Conservation (phyloP, 257 asterid genomes). For the Marsdenia floribunda region DNA sequence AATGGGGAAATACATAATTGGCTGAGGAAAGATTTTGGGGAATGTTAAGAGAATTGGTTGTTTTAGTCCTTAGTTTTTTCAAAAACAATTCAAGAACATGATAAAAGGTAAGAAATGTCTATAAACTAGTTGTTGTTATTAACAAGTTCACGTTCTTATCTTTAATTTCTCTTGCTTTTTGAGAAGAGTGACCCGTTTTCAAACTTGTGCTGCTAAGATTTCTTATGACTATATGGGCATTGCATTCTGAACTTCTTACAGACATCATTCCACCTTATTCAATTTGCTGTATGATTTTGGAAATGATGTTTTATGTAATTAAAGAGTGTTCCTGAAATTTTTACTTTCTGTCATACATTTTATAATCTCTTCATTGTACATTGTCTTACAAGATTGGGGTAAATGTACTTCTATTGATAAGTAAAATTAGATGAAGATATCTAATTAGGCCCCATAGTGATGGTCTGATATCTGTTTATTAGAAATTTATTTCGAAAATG, state of each 20-base stretch:
- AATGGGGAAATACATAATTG: background rate
- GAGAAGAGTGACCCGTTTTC: background rate
- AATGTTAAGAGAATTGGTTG: background rate
- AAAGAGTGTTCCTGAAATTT: background rate
- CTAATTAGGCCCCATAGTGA: background rate
- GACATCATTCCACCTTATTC: background rate
- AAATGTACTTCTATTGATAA: background rate
- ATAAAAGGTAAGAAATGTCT: too few species aligned
- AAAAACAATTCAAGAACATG: too few species aligned
- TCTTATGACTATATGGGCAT: background rate
- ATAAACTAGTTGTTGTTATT: too few species aligned
- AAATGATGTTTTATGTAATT: too few species aligned
- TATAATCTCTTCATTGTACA: too few species aligned
- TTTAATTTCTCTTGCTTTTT: too few species aligned
- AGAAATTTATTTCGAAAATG: background rate
- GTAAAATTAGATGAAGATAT: background rate
- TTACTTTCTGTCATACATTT: background rate
- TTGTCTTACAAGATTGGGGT: too few species aligned
- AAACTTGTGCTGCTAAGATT: background rate
- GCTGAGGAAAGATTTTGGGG: background rate
- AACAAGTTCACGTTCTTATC: too few species aligned
- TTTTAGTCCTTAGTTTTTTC: too few species aligned
- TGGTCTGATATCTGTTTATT: background rate
- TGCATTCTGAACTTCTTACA: background rate
- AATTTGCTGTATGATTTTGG: too few species aligned